phyloP scores from a whole-genome alignment of 768 basidiomycete species.

The Mycena indigotica region DNA sequence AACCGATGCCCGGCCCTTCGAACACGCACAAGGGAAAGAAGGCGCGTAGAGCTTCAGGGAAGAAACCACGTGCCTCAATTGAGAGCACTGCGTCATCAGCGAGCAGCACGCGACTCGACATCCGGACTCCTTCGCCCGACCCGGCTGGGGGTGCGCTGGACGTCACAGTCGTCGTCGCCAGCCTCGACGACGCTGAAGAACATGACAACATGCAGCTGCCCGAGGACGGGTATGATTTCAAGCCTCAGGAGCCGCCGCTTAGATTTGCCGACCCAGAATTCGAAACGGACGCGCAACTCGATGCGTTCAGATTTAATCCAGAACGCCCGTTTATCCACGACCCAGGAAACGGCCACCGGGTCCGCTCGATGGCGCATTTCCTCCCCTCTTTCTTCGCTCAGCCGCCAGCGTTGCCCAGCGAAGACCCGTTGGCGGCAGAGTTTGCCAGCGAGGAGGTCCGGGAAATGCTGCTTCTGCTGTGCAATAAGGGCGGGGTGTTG shows the following conservation, averaged over 20 bases:
- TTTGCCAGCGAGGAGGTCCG: conserved; percentile 76
- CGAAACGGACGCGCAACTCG: too few relatives aligned
- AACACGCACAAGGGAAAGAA: conserved; percentile 53
- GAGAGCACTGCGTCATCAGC: conserved; percentile 12
- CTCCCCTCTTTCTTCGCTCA: conserved; percentile 69
- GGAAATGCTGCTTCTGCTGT: conserved; percentile 71
- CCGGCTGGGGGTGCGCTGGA: conserved; percentile 1
- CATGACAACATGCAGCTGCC: neutral
- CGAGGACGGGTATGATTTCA: conserved; percentile 1
- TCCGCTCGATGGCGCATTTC: conserved; percentile 68
- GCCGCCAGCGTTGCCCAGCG: conserved; percentile 49
- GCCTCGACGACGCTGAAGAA: neutral
- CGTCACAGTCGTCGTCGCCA: conserved; percentile 5
- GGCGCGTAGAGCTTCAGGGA: conserved; percentile 22
- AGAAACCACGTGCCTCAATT: conserved; percentile 16
- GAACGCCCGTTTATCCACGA: conserved; percentile 70
- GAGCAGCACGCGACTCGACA: neutral
- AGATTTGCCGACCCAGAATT: too few relatives aligned
- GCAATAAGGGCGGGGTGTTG: conserved; percentile 25
- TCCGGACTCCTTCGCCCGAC: conserved; percentile 3
- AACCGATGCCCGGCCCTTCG: conserved; percentile 62
- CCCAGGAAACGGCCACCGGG: conserved; percentile 78
- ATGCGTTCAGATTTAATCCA: too few relatives aligned
- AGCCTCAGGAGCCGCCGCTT: conserved; percentile 31
- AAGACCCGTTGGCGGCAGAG: conserved; percentile 72